Evolutionary conservation across 1,284 basidiomycete species (phyloP).

Genomic region (Pseudozyma sp.): DNA sequence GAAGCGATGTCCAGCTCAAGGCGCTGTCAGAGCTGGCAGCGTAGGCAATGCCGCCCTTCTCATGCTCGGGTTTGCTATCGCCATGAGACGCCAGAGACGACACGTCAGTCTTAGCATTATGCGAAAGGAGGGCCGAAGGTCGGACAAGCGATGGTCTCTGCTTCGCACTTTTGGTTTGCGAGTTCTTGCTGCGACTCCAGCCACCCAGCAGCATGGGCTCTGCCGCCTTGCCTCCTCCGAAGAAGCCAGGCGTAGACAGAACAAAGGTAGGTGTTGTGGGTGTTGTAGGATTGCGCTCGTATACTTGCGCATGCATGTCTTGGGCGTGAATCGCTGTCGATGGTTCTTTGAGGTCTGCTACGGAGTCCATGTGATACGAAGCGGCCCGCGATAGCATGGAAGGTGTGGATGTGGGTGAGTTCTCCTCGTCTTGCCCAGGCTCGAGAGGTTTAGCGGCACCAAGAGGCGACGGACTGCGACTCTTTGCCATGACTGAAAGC

Average conservation of each 20-base stretch:
- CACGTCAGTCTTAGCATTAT: conserved; percentile 22
- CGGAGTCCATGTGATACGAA: conserved; percentile 6
- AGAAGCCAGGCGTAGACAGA: conserved; percentile 10
- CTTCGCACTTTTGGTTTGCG: conserved; percentile 15
- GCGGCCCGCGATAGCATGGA: conserved; percentile 13
- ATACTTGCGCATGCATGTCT: neutral
- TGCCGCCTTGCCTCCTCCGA: conserved; percentile 12
- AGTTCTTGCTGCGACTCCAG: conserved; percentile 22
- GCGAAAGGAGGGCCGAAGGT: conserved; percentile 19
- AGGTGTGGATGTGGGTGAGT: neutral
- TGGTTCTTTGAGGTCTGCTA: neutral
- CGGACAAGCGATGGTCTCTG: conserved; percentile 28
- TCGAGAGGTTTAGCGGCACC: neutral
- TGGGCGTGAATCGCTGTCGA: neutral
- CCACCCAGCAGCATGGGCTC: conserved; percentile 30
- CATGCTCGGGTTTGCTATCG: neutral
- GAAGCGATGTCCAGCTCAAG: conserved; percentile 11
- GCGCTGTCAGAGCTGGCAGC: neutral
- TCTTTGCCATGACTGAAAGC: conserved; percentile 12
- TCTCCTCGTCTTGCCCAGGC: conserved; percentile 4
- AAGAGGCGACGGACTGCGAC: neutral
- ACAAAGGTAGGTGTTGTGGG: conserved; percentile 24
- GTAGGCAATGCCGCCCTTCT: neutral
- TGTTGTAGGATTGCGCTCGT: conserved; percentile 18
- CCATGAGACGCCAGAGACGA: conserved; percentile 18